Evolutionary conservation across 2,329 filamentous ascomycete genomes (phyloP), one percentile per base, ranked within the genome.

Genomic region (Diaporthe citri): DNA sequence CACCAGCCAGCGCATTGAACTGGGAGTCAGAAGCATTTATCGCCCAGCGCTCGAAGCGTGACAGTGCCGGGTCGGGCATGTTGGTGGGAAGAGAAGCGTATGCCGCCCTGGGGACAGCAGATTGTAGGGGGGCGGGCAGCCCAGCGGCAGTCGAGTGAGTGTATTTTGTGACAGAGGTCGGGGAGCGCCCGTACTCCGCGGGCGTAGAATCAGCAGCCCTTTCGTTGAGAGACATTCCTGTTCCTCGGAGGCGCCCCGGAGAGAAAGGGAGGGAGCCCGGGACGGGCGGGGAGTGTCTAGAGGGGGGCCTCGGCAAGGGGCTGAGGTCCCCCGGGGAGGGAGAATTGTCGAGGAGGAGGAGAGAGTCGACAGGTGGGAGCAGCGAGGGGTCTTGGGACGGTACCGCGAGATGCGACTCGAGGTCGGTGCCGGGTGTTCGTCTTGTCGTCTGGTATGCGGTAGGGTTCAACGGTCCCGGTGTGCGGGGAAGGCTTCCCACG

Each of bases 1-100:
- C 96, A 73, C 97, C 97, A 57, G 95, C 93, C 74, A 98, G 88
- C 77, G 95, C 95, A 83, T 97, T 95, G 83, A 98, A 92, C 77
- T 91, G 89, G 28, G 90, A 87, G 77, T 92, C 89, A 46, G 90
- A 90, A 69, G 90, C 90, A 52, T 82, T 80, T 64, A 86, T 83
- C 31, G 89, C 87, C 89, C 90, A 92, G 79, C 85, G 86, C 81
- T 93, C 88, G 77, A 91, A 80, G 69, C 83, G 80, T 64, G 88
- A 88, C 79, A 86, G 76, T 39, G 28, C 71, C 10, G 80, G 78
- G 78, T 79, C 77, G 75, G 79, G 75, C 78, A 82, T 82, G 70
- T 76, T 76, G 71, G 74, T 76, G 46, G 72, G 17, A 36, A 62
- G 41, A 71, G 71, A 60, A 51, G 74, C 75, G 28, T 71, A 76